Conservation (phyloP, 495 filamentous ascomycete species). For the Aspergillus coremiiformis region DNA sequence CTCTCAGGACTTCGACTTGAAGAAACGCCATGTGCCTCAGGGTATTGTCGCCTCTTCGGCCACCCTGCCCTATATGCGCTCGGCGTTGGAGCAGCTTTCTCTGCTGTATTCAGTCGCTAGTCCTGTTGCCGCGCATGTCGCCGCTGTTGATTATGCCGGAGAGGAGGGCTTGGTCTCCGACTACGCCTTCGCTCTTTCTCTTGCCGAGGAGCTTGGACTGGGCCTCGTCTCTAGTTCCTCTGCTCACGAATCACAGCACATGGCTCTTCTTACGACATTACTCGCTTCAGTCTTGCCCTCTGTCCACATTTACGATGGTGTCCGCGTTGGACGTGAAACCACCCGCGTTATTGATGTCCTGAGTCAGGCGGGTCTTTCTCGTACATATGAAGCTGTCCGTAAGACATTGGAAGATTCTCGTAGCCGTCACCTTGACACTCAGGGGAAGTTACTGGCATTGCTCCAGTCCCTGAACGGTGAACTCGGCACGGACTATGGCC, state of each 20-base stretch:
- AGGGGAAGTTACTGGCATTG: conserved; percentile 66
- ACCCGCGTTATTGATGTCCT: conserved; percentile 79
- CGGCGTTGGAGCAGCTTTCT: conserved; percentile 82
- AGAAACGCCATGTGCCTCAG: conserved; percentile 87
- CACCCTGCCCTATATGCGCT: conserved; percentile 69
- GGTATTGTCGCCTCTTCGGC: conserved; percentile 78
- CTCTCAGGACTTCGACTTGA: conserved; percentile 85
- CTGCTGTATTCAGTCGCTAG: conserved; percentile 82
- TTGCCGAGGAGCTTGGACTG: conserved; percentile 87
- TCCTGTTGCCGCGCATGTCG: conserved; percentile 86
- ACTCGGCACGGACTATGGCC: conserved; percentile 83
- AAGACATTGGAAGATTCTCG: conserved; percentile 49
- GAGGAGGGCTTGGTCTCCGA: conserved; percentile 74
- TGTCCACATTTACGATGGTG: conserved; percentile 87
- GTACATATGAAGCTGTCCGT: conserved; percentile 61
- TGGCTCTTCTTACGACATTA: conserved; percentile 82
- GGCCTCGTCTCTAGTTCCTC: conserved; percentile 80
- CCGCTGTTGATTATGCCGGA: conserved; percentile 80
- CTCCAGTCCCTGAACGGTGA: conserved; percentile 82
- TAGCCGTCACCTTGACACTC: conserved; percentile 64
- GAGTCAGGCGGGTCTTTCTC: conserved; percentile 60
- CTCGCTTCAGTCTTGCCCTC: conserved; percentile 73
- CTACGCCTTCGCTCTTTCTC: conserved; percentile 69
- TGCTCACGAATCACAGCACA: conserved; percentile 87
- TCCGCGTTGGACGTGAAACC: conserved; percentile 78